Base-by-base conservation (phyloP, 2,329 filamentous ascomycete species). In the Fusarium nematophilum region DNA sequence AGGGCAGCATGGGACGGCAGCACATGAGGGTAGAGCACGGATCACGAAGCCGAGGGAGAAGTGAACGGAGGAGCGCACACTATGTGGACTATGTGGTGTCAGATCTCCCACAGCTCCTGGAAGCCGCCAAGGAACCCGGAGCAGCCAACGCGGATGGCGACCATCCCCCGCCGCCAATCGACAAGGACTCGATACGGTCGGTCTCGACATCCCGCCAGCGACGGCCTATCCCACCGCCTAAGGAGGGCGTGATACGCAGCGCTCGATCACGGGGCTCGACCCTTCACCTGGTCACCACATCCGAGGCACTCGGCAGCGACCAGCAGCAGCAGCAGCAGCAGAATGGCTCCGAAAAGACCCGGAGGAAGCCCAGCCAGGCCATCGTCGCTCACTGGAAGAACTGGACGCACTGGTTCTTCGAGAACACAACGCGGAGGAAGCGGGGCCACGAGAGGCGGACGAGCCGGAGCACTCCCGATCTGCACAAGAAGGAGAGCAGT, bases 181-280 rank as follows among this genome's bases (percentile, higher is more conserved):
- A 95, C 69, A 94, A 94, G 71, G 89, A 92, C 70, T 89, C 88
- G 5, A 80, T 90, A 47, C 85, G 91, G 27, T 93, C 90, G 14
- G 84, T 84, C 17, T 93, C 91, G 68, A 92, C 92, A 10, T 93
- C 92, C 25, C 82, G 90, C 57, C 88, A 90, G 57, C 87, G 91
- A 40, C 89, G 84, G 30, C 86, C 93, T 6, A 81, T 91, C 33
- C 91, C 90, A 9, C 94, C 94, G 34, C 93, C 94, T 2, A 97
- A 97, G 73, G 93, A 97, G 72, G 86, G 87, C 11, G 77, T 86
- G 9, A 74, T 89, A 51, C 81, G 87, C 64, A 88, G 87, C 60
- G 87, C 90, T 55, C 83, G 90, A 66, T 90, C 91, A 64, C 83
- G 92, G 57, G 90, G 91, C 36, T 97, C 93, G 65, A 95, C 92